Base-by-base conservation (phyloP, 176 grass and related monocot species). In the Carex parvula region DNA sequence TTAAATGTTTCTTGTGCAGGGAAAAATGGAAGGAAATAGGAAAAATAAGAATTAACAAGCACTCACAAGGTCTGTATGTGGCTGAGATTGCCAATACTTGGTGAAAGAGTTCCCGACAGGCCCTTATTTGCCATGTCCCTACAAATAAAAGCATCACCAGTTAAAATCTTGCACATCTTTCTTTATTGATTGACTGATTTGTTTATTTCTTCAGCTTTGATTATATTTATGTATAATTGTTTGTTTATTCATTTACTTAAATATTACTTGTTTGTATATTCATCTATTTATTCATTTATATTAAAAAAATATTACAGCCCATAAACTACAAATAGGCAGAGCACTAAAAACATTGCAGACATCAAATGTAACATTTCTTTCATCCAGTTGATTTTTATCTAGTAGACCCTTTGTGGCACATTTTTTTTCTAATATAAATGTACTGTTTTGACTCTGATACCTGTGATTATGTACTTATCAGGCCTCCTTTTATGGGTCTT, bases 111-210 rank as follows among this genome's bases (percentile, higher is more conserved):
- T 29, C 96, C 96, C 0, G 93, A 83, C 83, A 98, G 80, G 0
- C 71, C 88, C 58, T 90, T 93, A 72, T 91, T 99, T 26, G 96
- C 93, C 96, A 99, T 93, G 86, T 99, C 93, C 86, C 96, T 99
- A 91, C 87, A 88, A 4, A 83, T 86, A 87, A 85, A 84, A 9
- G 41, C 61, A 86, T 17, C 10, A 70, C 30, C 70, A 72, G 26
- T 11, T 7, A 77, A 77, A 77, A 77, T 77, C 20, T 77, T 77
- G 12, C 73, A 54, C 14, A 21, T 55, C 48, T 77, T 77, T 77
- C 22, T 32, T 56, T 56, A 77, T 56, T 32, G 14, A 52, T 77
- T 56, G 24, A 30, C 18, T 54, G 13, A 76, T 16, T 46, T 76
- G 46, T 15, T 76, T n/a, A 8, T 76, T 54, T 39, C 14, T 17